Percentiles rank a stretch among this genome's conserved stretches.
phyloP scores from a whole-genome alignment of 257 asterid species.

The Echium plantagineum region DNA sequence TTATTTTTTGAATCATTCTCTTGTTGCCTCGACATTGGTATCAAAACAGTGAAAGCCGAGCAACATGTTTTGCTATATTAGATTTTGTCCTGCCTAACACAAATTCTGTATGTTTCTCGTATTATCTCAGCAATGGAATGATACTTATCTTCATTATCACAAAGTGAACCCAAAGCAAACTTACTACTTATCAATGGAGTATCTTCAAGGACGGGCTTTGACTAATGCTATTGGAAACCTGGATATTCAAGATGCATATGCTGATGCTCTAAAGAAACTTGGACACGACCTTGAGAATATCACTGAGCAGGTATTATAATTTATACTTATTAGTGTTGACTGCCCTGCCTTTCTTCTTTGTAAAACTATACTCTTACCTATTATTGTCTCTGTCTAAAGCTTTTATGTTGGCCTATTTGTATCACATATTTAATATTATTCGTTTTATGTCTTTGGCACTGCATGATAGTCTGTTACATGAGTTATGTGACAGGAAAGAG shows the following conservation, averaged over 20 bases:
- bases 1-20: neutral
- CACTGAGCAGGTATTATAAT: conserved; percentile 66
- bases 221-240: conserved; percentile 96
- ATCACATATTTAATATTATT: no score
- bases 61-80: neutral
- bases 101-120: conserved; percentile 3
- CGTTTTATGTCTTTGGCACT: neutral
- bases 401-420: no score
- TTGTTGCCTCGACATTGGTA: no score
- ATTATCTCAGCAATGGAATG: conserved; percentile 85
- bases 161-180: conserved; percentile 91
- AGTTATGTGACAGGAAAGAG: conserved; percentile 62
- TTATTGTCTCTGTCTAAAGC: neutral
- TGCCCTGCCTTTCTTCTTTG: neutral
- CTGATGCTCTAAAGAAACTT: conserved; percentile 69
- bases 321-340: neutral
- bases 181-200: conserved; percentile 96
- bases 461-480: conserved; percentile 10
- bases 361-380: neutral
- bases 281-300: conserved; percentile 88
- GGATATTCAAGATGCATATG: conserved; percentile 68
- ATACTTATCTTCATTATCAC: conserved; percentile 80
- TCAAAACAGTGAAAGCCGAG: neutral
- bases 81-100: conserved; percentile 1
- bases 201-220: conserved; percentile 97